Evolutionary conservation across 371 early-diverging fungal genomes (phyloP), one percentile per base, ranked within the genome.

Genomic region (Rhizopus sp.): DNA sequence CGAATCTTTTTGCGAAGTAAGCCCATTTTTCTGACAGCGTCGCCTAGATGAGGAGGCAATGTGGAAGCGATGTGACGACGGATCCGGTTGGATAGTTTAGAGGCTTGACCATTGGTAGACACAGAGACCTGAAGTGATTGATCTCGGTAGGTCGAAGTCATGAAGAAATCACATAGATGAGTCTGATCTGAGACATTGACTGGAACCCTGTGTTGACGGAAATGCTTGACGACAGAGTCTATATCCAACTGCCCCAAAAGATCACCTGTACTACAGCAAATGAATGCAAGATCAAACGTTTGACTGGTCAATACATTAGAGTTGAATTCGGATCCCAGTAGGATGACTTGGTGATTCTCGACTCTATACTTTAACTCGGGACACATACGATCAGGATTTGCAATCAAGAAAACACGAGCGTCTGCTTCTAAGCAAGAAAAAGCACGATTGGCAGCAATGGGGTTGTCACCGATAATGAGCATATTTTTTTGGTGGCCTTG

Each of bases 161-260:
- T 91, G 73, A 83, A 90, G 59, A 93, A 91, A 53, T 93, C 90
- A 58, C 88, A 91, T 10, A 88, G 68, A 8, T 90, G 87, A 31
- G 83, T 85, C 52, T 78, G 81, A 60, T 93, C 93, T 0, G 91
- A 83, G n/a, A 88, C 89, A 54, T 93, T 93, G 55, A 91, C 85
- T 12, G 89, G 89, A 15, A 90, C 83, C 23, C 81, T 71, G 5
- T 59, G 68, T 13, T 50, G 48, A 47, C 81, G 71, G 51, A 87
- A 83, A 8, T 71, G 55, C 5, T 53, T 48, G 10, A 82, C 88
- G 30, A 90, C 80, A n/a, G 37, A 23, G 48, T 42, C 53, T 16
- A 35, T 57, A 23, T 13, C 13, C 38, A 15, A 7, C 50, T 55
- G 16, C 1, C 46, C 30, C 1, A 29, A 23, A 29, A 46, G 7